Evolutionary conservation across 2,329 filamentous ascomycete species (phyloP), one percentile per base, ranked within the genome.

Genomic region (Clarireedia hainanense): DNA sequence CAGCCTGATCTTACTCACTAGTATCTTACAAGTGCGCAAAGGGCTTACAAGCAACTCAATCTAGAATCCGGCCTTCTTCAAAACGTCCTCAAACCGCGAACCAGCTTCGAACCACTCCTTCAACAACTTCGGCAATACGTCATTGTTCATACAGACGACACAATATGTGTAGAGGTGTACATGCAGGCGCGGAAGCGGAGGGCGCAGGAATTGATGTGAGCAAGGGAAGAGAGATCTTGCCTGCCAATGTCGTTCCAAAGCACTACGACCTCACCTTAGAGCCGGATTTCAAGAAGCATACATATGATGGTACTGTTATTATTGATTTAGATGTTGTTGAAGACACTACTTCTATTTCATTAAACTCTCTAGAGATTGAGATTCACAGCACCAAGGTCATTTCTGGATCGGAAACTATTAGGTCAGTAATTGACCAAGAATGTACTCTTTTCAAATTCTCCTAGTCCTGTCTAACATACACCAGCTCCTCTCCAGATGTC

Each of bases 211-310:
- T 80, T 61, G 78, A 84, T 69, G 76, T 86, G 64, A 73, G 79
- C 52, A 79, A 80, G 64, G 84, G 81, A 61, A 85, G 92, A 66
- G 88, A 95, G 76, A 86, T 97, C 62, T 80, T 97, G 65, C 94
- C 92, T 52, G 84, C 85, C 73, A 95, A 96, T 69, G 90, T 96
- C 67, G 87, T 92, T 71, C 91, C 92, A n/a, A 74, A 80, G 40
- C 91, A 97, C 75, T 97, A 97, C 74, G 84, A 95, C 71, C 74
- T 97, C 65, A 94, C 89, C 1, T 79, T 97, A 60, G 94, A 97
- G 75, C 91, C 92, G 54, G 83, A 96, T 75, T 88, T 97, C 65
- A 80, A 88, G 65, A 91, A 86, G 62, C 90, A 94, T 73, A 90
- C 84, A 61, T 97, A 92, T 70, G 81, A 92, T 58, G 92, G 92